Percentiles rank a stretch among this genome's conserved stretches.
Evolutionary conservation across 2,329 filamentous ascomycete species (phyloP).

Genomic region (Ophiocordyceps sinensis): DNA sequence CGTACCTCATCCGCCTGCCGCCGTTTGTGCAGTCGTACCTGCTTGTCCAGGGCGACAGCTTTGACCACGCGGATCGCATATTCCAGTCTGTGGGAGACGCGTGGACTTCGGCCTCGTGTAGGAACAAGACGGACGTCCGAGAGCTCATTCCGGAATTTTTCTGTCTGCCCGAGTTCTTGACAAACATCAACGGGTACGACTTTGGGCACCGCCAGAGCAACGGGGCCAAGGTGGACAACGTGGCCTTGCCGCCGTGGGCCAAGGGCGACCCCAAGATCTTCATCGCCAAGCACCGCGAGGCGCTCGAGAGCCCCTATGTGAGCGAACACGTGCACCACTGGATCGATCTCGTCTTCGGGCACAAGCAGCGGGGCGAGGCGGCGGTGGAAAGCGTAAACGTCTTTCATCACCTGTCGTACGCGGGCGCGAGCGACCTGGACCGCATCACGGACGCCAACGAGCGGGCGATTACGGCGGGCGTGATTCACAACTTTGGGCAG

Average conservation of each 20-base stretch:
- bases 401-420: constrained; percentile 91
- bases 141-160: constrained; percentile 97
- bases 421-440: constrained; percentile 84
- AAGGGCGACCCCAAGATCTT: constrained; percentile 94
- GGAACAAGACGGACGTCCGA: constrained; percentile 86
- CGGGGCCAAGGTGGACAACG: constrained; percentile 67
- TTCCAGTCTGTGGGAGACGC: constrained; percentile 88
- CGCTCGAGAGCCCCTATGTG: constrained; percentile 83
- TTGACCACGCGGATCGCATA: constrained; percentile 88
- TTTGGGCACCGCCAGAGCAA: constrained; percentile 79
- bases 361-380: constrained; percentile 84
- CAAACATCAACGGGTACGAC: constrained; percentile 89
- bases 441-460: constrained; percentile 81
- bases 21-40: constrained; percentile 95
- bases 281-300: constrained; percentile 89
- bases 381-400: constrained; percentile 87
- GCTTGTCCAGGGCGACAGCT: constrained; percentile 84
- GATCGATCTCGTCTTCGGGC: constrained; percentile 93
- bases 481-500: constrained; percentile 97
- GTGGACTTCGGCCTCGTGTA: constrained; percentile 78
- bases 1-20: constrained; percentile 85
- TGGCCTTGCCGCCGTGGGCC: constrained; percentile 87
- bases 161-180: constrained; percentile 85
- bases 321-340: constrained; percentile 81
- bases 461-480: constrained; percentile 75